These are phyloP conservation scores for Chalciporus sp. DNA, from an alignment of 1,284 basidiomycete species.

Conservation along the genomic window DNA sequence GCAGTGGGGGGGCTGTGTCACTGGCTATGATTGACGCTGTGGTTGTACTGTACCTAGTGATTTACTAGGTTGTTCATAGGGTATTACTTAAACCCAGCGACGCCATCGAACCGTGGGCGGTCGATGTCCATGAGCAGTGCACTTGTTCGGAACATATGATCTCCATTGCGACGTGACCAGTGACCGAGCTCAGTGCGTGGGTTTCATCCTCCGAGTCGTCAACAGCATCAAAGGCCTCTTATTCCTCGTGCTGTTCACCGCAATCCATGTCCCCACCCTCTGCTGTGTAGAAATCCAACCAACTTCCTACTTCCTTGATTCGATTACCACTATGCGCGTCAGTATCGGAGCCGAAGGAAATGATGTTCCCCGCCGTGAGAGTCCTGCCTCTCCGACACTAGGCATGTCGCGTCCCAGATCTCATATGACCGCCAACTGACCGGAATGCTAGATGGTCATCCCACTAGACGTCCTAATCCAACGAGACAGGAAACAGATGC, in stretches of 20 bases:
- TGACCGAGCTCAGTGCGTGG: too few species aligned
- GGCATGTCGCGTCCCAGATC: conserved; percentile 13
- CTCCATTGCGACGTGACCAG: too few species aligned
- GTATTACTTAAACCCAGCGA: neutral
- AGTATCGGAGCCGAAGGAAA: neutral
- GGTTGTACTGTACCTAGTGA: neutral
- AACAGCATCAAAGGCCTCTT: neutral
- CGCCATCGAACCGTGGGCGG: neutral
- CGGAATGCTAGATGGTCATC: neutral
- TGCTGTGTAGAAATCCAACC: too few species aligned
- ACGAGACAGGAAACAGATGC: conserved; percentile 33
- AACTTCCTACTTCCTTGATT: neutral
- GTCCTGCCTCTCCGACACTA: neutral
- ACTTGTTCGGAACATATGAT: too few species aligned
- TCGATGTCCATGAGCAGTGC: neutral
- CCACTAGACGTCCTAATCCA: conserved; percentile 4
- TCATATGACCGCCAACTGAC: neutral
- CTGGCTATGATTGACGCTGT: conserved; percentile 24
- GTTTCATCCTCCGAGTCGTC: neutral
- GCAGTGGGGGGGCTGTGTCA: conserved; percentile 29
- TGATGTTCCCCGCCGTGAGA: neutral
- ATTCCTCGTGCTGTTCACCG: too few species aligned
- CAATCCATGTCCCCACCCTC: too few species aligned
- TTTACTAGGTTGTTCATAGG: conserved; percentile 6
- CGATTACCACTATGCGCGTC: conserved; percentile 15